Evolutionary conservation across 2,329 filamentous ascomycete genomes (phyloP).

Genomic region (Metarhizium sp.): DNA sequence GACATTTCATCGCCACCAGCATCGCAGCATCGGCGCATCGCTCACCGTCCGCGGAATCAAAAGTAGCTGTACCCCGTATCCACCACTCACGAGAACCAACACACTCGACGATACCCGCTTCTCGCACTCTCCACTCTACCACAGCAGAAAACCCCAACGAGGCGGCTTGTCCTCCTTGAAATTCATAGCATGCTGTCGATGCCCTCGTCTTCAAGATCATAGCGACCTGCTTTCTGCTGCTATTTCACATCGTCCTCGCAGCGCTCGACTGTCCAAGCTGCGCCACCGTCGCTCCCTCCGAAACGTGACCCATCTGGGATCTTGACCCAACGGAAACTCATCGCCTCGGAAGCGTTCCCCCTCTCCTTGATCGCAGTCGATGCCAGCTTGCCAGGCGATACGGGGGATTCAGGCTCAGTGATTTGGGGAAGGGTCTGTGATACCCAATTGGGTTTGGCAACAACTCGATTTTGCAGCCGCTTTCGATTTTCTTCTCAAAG

Average conservation of each 20-base stretch:
- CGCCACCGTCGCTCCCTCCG: background rate
- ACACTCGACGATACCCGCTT: constrained; percentile 4
- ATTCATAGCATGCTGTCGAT: constrained; percentile 2
- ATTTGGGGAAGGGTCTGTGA: constrained; percentile 10
- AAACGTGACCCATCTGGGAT: background rate
- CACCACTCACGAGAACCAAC: background rate
- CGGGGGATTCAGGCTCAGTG: constrained; percentile 9
- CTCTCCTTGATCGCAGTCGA: constrained; percentile 6
- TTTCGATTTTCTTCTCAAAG: constrained; percentile 6
- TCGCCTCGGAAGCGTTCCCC: background rate
- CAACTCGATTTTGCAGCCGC: background rate
- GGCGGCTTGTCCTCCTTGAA: background rate
- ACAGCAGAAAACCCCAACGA: background rate
- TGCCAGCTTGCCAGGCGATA: constrained; percentile 10
- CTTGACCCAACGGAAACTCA: background rate
- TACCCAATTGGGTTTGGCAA: constrained; percentile 10
- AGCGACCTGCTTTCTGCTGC: background rate
- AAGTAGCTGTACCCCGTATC: background rate
- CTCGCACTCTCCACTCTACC: constrained; percentile 2
- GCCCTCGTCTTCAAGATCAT: background rate
- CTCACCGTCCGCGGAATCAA: background rate
- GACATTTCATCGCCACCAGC: background rate
- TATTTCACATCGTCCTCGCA: background rate
- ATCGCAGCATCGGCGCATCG: background rate
- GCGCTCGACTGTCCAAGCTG: background rate